Conservation (phyloP, 148 eudicot species). For the Rhododendron williamsianum region DNA sequence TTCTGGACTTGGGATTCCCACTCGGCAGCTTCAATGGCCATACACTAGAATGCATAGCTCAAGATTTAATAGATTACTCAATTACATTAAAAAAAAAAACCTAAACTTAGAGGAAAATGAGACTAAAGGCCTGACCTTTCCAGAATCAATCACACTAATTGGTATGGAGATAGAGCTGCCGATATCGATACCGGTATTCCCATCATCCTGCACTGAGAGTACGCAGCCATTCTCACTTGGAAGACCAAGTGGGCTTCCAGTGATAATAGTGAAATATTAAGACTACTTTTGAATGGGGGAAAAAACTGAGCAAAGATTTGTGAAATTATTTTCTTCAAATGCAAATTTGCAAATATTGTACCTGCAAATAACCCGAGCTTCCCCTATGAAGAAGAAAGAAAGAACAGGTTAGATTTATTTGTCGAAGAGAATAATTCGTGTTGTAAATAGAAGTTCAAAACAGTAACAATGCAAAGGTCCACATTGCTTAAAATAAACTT, state of each 20-base stretch:
- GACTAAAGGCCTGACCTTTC: constrained; percentile 43
- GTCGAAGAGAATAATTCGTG: background rate
- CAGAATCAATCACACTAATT: constrained; percentile 46
- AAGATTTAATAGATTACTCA: background rate
- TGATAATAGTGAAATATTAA: constrained; percentile 1
- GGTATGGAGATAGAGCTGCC: constrained; percentile 46
- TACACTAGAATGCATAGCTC: constrained; percentile 31
- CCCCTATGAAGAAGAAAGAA: constrained; percentile 35
- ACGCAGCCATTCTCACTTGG: constrained; percentile 37
- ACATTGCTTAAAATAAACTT: background rate
- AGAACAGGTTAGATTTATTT: background rate
- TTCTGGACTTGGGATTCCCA: constrained; percentile 45
- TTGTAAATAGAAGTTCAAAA: background rate
- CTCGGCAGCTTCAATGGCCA: constrained; percentile 37
- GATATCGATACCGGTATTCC: constrained; percentile 28
- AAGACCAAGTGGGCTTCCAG: constrained; percentile 51
- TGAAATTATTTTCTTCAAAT: background rate
- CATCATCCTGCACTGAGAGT: constrained; percentile 23
- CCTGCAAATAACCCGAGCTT: constrained; percentile 76
- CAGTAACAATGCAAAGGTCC: background rate
- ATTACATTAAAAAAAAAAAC: background rate
- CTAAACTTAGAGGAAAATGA: background rate
- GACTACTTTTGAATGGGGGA: background rate
- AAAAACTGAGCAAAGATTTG: background rate
- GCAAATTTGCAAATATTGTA: constrained; percentile 12